These are phyloP conservation scores for Chenopodium suecicum DNA, from an alignment of 148 eudicot genomes.

Conservation along the genomic window DNA sequence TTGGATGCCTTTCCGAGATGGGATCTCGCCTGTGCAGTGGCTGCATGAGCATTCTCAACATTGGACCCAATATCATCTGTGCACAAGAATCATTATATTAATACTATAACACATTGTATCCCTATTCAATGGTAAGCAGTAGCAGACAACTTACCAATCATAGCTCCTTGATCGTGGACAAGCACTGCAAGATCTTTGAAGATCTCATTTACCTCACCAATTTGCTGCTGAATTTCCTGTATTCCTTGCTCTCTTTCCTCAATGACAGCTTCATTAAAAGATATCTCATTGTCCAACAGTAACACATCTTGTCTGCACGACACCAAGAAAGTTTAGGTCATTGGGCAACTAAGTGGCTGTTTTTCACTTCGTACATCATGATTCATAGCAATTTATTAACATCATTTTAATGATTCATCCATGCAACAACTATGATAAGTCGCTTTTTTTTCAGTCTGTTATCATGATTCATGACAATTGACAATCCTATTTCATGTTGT, in stretches of 20 bases:
- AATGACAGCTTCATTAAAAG: conserved; percentile 69
- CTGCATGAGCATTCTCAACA: conserved; percentile 71
- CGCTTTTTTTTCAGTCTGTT: not conserved
- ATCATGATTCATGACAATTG: too few relatives aligned
- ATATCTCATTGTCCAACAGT: conserved; percentile 65
- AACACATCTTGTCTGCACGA: conserved; percentile 65
- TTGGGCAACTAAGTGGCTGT: not conserved
- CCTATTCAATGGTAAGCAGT: not conserved
- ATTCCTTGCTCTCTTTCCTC: conserved; percentile 84
- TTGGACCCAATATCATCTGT: conserved; percentile 82
- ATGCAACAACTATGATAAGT: not conserved
- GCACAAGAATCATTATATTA: conserved; percentile 8
- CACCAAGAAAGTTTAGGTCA: conserved; percentile 20
- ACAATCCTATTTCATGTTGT: too few relatives aligned
- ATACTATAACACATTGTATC: not conserved
- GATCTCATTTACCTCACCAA: conserved; percentile 84
- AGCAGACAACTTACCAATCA: conserved; percentile 52
- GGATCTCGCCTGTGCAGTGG: conserved; percentile 71
- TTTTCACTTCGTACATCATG: not conserved
- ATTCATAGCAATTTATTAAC: not conserved
- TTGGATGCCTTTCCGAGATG: conserved; percentile 84
- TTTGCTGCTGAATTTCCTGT: conserved; percentile 76
- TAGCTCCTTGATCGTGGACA: conserved; percentile 78
- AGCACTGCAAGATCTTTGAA: conserved; percentile 85
- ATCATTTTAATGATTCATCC: not conserved